phyloP scores from a whole-genome alignment of 495 filamentous ascomycete species.

The Hyaloscypha hepaticicola region DNA sequence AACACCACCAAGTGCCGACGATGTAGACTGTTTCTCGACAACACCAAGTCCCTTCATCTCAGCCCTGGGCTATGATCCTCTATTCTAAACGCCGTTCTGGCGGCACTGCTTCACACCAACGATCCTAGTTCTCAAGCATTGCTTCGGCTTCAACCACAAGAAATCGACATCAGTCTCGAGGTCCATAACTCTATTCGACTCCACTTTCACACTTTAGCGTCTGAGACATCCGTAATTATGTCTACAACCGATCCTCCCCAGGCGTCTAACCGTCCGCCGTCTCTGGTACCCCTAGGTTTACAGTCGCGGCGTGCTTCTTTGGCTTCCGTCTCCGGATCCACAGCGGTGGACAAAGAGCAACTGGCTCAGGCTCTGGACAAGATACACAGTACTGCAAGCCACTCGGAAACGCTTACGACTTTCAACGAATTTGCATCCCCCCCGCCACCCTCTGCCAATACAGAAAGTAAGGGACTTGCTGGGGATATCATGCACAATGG shows the following conservation, averaged over 20 bases:
- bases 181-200: not conserved
- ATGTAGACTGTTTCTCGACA: conserved; percentile 4
- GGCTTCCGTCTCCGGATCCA: conserved; percentile 56
- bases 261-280: conserved; percentile 4
- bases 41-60: not conserved
- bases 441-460: conserved; percentile 50
- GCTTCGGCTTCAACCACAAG: not conserved
- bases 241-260: conserved; percentile 29
- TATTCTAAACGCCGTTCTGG: conserved; percentile 17
- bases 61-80: conserved; percentile 21
- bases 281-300: conserved; percentile 30
- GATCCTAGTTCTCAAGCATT: not conserved
- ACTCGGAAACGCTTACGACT: conserved; percentile 74
- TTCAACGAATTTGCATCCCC: conserved; percentile 82
- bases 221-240: conserved; percentile 15
- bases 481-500: conserved; percentile 77
- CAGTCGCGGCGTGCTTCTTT: conserved; percentile 63
- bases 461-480: conserved; percentile 65
- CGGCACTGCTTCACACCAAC: not conserved
- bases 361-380: conserved; percentile 74
- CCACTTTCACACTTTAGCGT: too few species aligned
- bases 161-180: not conserved
- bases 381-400: conserved; percentile 80
- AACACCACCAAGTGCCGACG: not conserved
- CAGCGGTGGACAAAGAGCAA: conserved; percentile 62